Evolutionary conservation across 108 stramenopile genomes (phyloP).

Genomic region (Aurantiochytrium sp.): DNA sequence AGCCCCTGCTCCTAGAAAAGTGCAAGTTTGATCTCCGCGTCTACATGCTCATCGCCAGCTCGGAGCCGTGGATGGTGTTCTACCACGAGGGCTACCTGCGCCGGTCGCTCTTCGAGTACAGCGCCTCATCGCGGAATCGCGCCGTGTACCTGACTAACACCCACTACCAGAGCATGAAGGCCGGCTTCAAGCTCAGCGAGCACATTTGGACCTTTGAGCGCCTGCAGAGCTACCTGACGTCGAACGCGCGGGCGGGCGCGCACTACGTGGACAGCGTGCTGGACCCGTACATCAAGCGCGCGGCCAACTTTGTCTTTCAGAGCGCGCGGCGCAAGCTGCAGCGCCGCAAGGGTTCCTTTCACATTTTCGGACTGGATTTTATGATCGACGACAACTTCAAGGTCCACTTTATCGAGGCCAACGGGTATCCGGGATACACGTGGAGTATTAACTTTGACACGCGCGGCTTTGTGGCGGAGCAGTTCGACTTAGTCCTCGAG

Average conservation of each 20-base stretch:
- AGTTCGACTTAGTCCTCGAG: not conserved
- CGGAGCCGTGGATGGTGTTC: constrained; percentile 29
- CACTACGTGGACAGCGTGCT: constrained; percentile 27
- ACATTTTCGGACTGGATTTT: constrained; percentile 26
- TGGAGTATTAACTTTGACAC: constrained; percentile 31
- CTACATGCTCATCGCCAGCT: constrained; percentile 26
- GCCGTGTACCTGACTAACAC: constrained; percentile 25
- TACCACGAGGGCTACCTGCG: not conserved
- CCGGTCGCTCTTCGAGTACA: constrained; percentile 20
- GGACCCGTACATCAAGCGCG: constrained; percentile 27
- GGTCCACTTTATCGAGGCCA: constrained; percentile 29
- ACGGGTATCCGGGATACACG: constrained; percentile 28
- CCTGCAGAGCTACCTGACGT: not conserved
- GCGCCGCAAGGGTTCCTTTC: constrained; percentile 19
- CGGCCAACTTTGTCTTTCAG: constrained; percentile 28
- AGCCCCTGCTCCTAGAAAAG: not conserved
- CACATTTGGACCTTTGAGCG: constrained; percentile 31
- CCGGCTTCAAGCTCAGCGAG: constrained; percentile 22
- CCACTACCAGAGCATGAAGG: not conserved
- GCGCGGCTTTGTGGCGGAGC: constrained; percentile 7
- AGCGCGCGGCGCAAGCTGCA: constrained; percentile 1
- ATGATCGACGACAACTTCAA: constrained; percentile 29
- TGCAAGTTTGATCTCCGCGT: constrained; percentile 21
- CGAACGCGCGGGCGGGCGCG: not conserved
- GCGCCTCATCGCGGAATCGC: constrained; percentile 9